Base-by-base conservation (phyloP, 2,329 filamentous ascomycete genomes). In the Trichoderma oligosporum region DNA sequence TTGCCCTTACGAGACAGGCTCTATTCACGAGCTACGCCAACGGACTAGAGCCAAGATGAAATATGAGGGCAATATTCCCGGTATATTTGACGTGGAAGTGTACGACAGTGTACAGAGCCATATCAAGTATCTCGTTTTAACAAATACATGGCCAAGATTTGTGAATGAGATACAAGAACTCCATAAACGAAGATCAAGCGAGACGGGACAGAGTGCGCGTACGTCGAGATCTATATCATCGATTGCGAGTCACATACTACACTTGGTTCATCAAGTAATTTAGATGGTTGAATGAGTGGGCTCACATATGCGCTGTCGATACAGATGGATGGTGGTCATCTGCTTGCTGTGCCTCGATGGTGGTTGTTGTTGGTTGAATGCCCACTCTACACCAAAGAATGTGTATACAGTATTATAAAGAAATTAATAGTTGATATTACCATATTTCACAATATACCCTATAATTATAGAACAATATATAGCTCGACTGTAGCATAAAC, bases 131-230 rank as follows among this genome's bases (percentile, higher is more conserved):
- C 74, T 87, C 7, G 84, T 88, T 2, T 71, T 86, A 61, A 85
- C 83, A 11, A 87, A 87, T 66, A 87, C 85, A 0, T 88, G 85
- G 84, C 78, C 79, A 27, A 81, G 80, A 65, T 83, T 79, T 63
- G 74, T 81, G 27, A 22, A 25, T 4, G 59, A 63, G 56, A 63
- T 63, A 59, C 61, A 58, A 38, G 42, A n/a, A n/a, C n/a, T 39
- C 7, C 48, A 46, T 4, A 45, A 20, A 35, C 47, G 59, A 8
- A 49, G 53, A 8, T 62, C 59, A 9, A 55, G 52, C n/a, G 62
- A 62, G 9, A 62, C 56, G 8, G 48, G 41, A n/a, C 44, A 48
- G 7, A 57, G 45, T 7, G 35, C n/a, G 4, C 25, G 38, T 7
- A 51, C 54, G 4, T 56, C 42, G 53, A 47, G 20, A 11, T 48